Base-by-base conservation (phyloP, 129 eudicot species). In the Escallonia herrerae region DNA sequence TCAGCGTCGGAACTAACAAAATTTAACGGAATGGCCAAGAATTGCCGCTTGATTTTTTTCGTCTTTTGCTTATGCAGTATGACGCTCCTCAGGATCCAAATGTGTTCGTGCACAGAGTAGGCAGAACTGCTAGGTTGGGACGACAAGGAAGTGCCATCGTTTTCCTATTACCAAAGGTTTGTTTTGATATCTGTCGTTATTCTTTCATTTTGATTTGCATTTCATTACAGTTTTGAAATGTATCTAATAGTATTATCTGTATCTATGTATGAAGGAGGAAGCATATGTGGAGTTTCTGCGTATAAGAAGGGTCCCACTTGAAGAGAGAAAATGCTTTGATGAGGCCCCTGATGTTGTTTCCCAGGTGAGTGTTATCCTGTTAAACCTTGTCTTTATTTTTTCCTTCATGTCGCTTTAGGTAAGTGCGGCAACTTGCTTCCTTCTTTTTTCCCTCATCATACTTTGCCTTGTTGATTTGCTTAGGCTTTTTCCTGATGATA, bases 31-130 rank as follows among this genome's bases (percentile, higher is more conserved):
- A 22, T 22, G 33, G 33, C 33, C 33, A 22, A 22, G 33, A 22
- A 0, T 22, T 22, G 33, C 33, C 33, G 1, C 33, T 54, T 69
- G 55, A 70, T 43, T 60, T 33, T 33, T 3, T 64, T n/a, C 37
- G 5, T 38, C 13, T 68, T 12, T 67, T 74, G 46, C 43, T 15
- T 56, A 1, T 75, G 83, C 90, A 91, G 97, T 91, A 87, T 77
- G 97, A 91, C 60, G 96, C 95, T 15, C 97, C 97, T 67, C 95
- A 91, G 71, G 97, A 91, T 77, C 96, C 96, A 7, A 83, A 85
- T 65, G 88, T 91, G 71, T 91, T 91, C 67, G 56, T 91, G 33
- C 96, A 91, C 73, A 83, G 97, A 83, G 97, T 83, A 65, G 97
- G 97, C 49, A 82, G 97, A 76, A 91, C 96, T 42, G 97, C 97